Evolutionary conservation across 306 rosid species (phyloP), one percentile per base, ranked within the genome.

Genomic region (Herpetospermum pedunculosum): DNA sequence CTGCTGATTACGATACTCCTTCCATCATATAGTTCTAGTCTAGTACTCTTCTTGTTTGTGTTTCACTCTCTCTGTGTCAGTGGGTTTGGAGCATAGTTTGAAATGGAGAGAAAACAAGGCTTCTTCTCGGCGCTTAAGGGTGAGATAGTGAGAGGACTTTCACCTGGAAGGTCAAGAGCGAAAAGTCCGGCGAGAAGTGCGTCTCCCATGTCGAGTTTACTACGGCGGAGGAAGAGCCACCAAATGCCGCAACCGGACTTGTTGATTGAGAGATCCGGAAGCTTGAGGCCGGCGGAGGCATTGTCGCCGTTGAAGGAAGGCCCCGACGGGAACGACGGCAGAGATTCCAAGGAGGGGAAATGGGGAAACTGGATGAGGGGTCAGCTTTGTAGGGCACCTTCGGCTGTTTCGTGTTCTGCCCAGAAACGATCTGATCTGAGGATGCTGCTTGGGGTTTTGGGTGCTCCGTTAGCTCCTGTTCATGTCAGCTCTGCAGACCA

Each of bases 331-430:
- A 89, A 89, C 63, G 92, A 91, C 69, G 85, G 80, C 0, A 77
- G 65, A 5, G 92, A 89, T 63, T 79, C 82, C n/a, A 90, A 84
- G 77, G 96, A 91, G 52, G 96, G 97, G 0, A 78, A 83, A 67
- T 91, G 97, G 97, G 91, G 92, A 14, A 86, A 85, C 57, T 94
- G 99, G 99, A 89, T 88, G 97, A 94, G 82, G 81, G 96, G 92
- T 0, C 89, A 88, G 69, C 89, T 91, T 10, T 81, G 91, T 16
- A 77, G 97, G 70, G 82, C 97, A 9, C 96, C 96, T 26, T 88
- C 96, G 2, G 57, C 77, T 0, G 92, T 88, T 8, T 76, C 93
- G 1, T 86, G 92, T 73, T 79, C 92, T 13, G 83, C 90, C 19
- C 86, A 78, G 58, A 91, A 89, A 63, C 81, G 84, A 70, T 91